A percentile compares a stretch with the other conserved stretches of the same genome.
These are phyloP conservation scores for Fusarium ambrosium DNA, from an alignment of 2,329 filamentous ascomycete genomes.

Conservation along the genomic window DNA sequence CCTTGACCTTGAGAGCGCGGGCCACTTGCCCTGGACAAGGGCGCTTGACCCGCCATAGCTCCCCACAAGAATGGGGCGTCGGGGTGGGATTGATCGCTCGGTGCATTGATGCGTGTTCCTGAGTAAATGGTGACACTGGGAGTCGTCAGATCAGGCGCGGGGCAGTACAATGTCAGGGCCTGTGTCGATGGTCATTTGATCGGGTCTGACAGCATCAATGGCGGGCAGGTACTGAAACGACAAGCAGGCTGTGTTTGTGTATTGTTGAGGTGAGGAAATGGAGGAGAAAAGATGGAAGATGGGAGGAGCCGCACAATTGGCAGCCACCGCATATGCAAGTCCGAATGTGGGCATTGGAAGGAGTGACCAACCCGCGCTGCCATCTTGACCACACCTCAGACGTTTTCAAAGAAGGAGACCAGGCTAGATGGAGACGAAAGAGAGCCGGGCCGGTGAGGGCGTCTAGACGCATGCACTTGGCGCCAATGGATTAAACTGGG, in stretches of 20 bases:
- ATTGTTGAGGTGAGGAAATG: slow-evolving; percentile 28
- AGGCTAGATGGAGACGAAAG: slow-evolving; percentile 14
- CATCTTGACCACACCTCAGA: slow-evolving; percentile 30
- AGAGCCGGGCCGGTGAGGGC: slow-evolving; percentile 34
- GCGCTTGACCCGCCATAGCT: slow-evolving; percentile 43
- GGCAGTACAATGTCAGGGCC: slow-evolving; percentile 3
- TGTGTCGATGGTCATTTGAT: slow-evolving; percentile 1
- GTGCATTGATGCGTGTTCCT: slow-evolving; percentile 23
- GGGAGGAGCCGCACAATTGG: slow-evolving; percentile 15
- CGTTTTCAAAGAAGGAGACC: slow-evolving; percentile 7
- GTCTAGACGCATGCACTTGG: slow-evolving; percentile 8
- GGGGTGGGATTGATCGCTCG: slow-evolving; percentile 39
- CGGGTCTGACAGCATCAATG: slow-evolving; percentile 12
- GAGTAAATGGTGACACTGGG: slow-evolving; percentile 8
- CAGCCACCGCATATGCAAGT: slow-evolving; percentile 31
- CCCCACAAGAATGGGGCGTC: slow-evolving; percentile 39
- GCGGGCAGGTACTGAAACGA: slow-evolving; percentile 12
- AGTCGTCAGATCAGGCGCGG: background rate
- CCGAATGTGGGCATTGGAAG: slow-evolving; percentile 22
- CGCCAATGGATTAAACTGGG: background rate
- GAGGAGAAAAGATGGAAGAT: slow-evolving; percentile 26
- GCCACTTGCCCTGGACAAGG: slow-evolving; percentile 22
- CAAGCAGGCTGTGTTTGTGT: slow-evolving; percentile 16
- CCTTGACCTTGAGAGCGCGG: slow-evolving; percentile 26
- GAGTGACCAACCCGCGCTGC: slow-evolving; percentile 32